These are phyloP conservation scores for Artemisia annua DNA, from an alignment of 129 eudicot species.

Conservation along the genomic window DNA sequence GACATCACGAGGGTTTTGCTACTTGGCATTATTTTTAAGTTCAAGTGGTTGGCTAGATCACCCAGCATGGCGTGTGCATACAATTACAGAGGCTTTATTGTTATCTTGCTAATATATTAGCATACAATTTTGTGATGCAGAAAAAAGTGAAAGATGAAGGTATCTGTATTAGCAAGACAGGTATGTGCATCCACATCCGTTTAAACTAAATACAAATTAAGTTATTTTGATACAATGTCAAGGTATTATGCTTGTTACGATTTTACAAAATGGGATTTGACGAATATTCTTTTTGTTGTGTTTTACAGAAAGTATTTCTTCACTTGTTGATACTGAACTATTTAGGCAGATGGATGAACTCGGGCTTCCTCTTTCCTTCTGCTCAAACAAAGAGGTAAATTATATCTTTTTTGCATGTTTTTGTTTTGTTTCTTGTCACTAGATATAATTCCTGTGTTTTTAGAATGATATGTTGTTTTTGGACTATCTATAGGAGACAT, in stretches of 20 bases:
- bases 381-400: conserved; percentile 72
- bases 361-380: conserved; percentile 89
- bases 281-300: conserved; percentile 17
- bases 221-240: no score
- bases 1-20: background rate
- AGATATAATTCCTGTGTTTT: conserved; percentile 9
- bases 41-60: conserved; percentile 21
- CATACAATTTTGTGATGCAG: conserved; percentile 24
- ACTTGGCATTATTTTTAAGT: conserved; percentile 1
- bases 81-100: background rate
- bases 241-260: background rate
- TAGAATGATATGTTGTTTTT: conserved; percentile 35
- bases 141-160: conserved; percentile 25
- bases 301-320: conserved; percentile 30
- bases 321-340: conserved; percentile 52
- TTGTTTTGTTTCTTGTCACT: background rate
- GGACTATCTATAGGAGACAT: conserved; percentile 34
- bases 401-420: conserved; percentile 13
- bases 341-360: conserved; percentile 56
- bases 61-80: background rate
- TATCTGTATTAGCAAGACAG: conserved; percentile 3
- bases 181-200: background rate
- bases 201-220: background rate
- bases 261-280: background rate
- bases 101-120: background rate